Evolutionary conservation across 2,329 filamentous ascomycete genomes (phyloP), one percentile per base, ranked within the genome.

Genomic region (Alternaria conjuncta): DNA sequence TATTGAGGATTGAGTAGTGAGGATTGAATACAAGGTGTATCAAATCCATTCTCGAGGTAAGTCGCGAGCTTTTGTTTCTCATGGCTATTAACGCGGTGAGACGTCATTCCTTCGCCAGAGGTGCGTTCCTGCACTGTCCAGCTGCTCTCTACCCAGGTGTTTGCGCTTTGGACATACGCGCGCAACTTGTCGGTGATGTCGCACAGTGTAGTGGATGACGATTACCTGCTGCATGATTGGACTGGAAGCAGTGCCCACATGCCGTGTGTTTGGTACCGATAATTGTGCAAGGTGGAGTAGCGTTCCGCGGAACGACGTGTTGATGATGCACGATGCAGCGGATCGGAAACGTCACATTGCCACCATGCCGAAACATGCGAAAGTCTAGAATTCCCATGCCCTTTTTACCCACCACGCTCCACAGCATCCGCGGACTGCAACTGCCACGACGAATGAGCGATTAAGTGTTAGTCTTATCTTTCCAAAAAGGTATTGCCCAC

Each of bases 281-380:
- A 50, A 32, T 23, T 4, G 20, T 11, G 25, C 23, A 46, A 55
- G 15, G 36, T 41, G 51, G 51, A 44, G 49, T 23, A 21, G 13
- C 0, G 51, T 10, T 28, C 51, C 51, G 30, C 51, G 51, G 51
- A 55, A n/a, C 15, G 32, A 44, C 49, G 49, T 36, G 6, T 36
- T 55, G 11, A 25, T 55, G 51, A 55, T 44, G 51, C n/a, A 26
- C 13, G 51, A 55, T 44, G 51, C n/a, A 26, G 26, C 10, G 32
- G n/a, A 55, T 12, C 15, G 51, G 54, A 55, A 55, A 61, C 56
- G 60, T 65, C 65, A 65, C 51, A 32, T 51, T 56, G 28, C 41
- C 62, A 61, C 61, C 41, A 67, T 44, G 41, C 20, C n/a, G n/a
- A n/a, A 56, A 51, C 47, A 64, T 59, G 55, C 50, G 5, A 36